A percentile compares a stretch with the other conserved stretches of the same genome.
phyloP scores from a whole-genome alignment of 2,329 filamentous ascomycete species.

The Aureobasidium sp. region DNA sequence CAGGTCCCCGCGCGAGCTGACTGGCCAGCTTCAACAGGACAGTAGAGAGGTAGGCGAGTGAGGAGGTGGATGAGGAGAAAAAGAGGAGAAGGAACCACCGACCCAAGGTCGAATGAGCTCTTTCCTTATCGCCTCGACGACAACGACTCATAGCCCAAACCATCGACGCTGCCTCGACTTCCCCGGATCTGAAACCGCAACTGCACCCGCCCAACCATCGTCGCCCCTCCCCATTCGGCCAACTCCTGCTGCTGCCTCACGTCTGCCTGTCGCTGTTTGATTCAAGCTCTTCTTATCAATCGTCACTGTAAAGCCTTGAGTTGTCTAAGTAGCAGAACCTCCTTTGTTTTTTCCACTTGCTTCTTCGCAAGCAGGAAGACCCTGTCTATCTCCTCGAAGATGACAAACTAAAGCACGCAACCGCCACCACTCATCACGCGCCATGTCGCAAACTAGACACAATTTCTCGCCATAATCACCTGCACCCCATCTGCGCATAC shows the following conservation, averaged over 20 bases:
- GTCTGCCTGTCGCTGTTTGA: background rate
- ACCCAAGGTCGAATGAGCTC: background rate
- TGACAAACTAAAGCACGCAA: background rate
- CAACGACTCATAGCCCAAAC: background rate
- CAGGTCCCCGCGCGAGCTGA: constrained; percentile 1
- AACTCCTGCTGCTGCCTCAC: background rate
- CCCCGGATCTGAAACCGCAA: background rate
- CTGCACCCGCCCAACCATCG: background rate
- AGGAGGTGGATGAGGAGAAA: background rate
- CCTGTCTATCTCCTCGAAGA: background rate
- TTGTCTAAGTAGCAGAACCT: no score
- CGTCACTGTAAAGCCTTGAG: background rate
- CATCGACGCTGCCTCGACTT: background rate
- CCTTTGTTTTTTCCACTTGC: background rate
- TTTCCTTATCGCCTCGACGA: constrained; percentile 9
- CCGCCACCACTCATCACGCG: constrained; percentile 2
- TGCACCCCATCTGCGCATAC: background rate
- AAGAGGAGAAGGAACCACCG: background rate
- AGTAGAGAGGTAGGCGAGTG: no score
- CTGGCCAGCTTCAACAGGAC: background rate
- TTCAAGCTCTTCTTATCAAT: background rate
- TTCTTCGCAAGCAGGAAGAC: background rate
- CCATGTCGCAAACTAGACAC: constrained; percentile 1
- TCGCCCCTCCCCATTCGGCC: background rate
- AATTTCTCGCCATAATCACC: background rate